Evolutionary conservation across 192 early-diverging fungal genomes (phyloP), one percentile per base, ranked within the genome.

Genomic region (Backusella mclennaniae): DNA sequence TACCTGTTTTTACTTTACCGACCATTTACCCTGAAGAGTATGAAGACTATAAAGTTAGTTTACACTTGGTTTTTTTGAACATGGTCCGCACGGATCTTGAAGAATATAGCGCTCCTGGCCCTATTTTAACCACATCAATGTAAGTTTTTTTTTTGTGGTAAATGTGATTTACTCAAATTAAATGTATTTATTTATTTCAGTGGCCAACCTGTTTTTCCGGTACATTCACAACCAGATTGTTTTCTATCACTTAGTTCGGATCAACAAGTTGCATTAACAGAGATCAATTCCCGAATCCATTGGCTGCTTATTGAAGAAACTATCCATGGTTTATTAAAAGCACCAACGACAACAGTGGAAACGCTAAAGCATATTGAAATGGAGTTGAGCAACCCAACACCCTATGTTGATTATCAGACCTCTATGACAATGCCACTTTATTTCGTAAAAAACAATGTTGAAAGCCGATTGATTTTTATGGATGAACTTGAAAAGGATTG

Each of bases 251-350:
- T 73, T 56, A 78, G 35, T 4, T 69, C 35, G 15, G 56, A 84
- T 36, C 89, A 92, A 75, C 71, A 83, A 39, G 85, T 84, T 66
- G 89, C 89, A 14, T 80, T 94, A 26, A 69, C 77, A 0, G 86
- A 89, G 59, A 87, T 87, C 2, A 83, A 85, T 46, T 71, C 83
- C 1, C 78, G 86, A 33, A 79, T 94, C 12, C 85, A 87, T 21
- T 84, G 81, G 83, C 59, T 94, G 0, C 76, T 93, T 17, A 88
- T 89, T 71, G 90, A 94, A 73, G 92, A 94, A 81, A 84, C 92
- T 36, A 90, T 94, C 82, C 88, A 91, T 75, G 81, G 82, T 1
- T 76, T 94, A 19, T 77, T 94, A 36, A 83, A 85, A 39, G 69
- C 89, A 39, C 67, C 79, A 7, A 80, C 81, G 17, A 78, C 90